These are phyloP conservation scores for Kodamaea alishanica DNA, from an alignment of 1,139 yeast species.

Conservation along the genomic window DNA sequence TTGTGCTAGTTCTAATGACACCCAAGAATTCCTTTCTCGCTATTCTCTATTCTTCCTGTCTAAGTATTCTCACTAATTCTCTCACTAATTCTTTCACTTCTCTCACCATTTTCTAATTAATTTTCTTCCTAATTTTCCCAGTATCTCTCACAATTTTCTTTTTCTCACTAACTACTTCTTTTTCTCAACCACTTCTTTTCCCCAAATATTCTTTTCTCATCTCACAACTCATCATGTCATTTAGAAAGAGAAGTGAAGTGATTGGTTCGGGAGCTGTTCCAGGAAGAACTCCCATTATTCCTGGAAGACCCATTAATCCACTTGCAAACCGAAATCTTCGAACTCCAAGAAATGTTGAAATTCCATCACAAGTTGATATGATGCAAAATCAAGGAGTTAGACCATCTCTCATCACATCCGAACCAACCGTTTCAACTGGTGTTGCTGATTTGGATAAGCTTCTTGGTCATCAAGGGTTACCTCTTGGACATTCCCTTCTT, in stretches of 20 bases:
- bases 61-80: background rate
- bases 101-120: no score
- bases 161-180: background rate
- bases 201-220: background rate
- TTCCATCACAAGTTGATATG: slow-evolving; percentile 5
- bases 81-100: background rate
- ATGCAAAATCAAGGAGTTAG: slow-evolving; percentile 54
- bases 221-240: slow-evolving; percentile 47
- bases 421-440: slow-evolving; percentile 77
- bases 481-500: slow-evolving; percentile 66
- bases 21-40: no score
- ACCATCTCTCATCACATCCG: slow-evolving; percentile 76
- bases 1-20: no score
- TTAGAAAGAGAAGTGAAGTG: slow-evolving; percentile 66
- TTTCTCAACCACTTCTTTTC: background rate
- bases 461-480: slow-evolving; percentile 80
- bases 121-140: no score
- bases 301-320: slow-evolving; percentile 11
- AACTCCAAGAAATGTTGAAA: slow-evolving; percentile 1
- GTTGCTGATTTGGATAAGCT: slow-evolving; percentile 69
- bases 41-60: no score
- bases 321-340: slow-evolving; percentile 7
- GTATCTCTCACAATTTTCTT: slow-evolving; percentile 1
- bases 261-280: slow-evolving; percentile 29
- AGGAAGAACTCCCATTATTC: slow-evolving; percentile 14